Evolutionary conservation across 495 filamentous ascomycete species (phyloP), one percentile per base, ranked within the genome.

Genomic region (Pyrenopolyporus hunteri): DNA sequence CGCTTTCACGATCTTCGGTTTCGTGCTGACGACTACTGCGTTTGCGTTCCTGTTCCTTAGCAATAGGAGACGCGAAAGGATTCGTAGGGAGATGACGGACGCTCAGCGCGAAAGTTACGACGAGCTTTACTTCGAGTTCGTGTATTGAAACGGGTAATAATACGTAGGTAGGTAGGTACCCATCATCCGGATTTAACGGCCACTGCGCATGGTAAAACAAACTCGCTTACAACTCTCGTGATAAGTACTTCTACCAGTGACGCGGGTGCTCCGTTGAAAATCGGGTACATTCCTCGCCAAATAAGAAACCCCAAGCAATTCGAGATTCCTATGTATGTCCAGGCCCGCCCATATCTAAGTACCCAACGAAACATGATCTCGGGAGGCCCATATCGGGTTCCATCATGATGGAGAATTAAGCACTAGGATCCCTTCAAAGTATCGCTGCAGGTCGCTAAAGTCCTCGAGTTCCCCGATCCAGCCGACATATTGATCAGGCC

Each of bases 401-500:
- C n/a, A 4, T 36, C 26, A 52, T 8, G 46, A n/a, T n/a, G 44
- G 59, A 13, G 51, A n/a, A 31, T 35, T 39, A 25, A 75, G 51
- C n/a, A 70, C 55, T 16, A 75, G 55, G 31, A 59, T 70, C 4
- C 73, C 70, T 36, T 70, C 70, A 37, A 76, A 76, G 35, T 73
- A 76, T n/a, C 42, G 28, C 47, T 68, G 49, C 28, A 85, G 59
- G 4, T 73, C 72, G 6, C 64, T 56, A 9, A 82, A 74, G 71
- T 85, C 84, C 22, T 80, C 78, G 53, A 89, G 54, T 9, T 78
- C 80, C 0, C 82, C 83, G 28, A 88, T 71, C 67, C 76, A 79
- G 1, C 82, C 79, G 40, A 89, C 76, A 71, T 89, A 83, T 57
- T 84, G 82, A 76, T 89, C 87, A 0, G 86, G 87, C 22, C 87